Conservation (phyloP, 495 filamentous ascomycete species). For the Neurospora pannonica region DNA sequence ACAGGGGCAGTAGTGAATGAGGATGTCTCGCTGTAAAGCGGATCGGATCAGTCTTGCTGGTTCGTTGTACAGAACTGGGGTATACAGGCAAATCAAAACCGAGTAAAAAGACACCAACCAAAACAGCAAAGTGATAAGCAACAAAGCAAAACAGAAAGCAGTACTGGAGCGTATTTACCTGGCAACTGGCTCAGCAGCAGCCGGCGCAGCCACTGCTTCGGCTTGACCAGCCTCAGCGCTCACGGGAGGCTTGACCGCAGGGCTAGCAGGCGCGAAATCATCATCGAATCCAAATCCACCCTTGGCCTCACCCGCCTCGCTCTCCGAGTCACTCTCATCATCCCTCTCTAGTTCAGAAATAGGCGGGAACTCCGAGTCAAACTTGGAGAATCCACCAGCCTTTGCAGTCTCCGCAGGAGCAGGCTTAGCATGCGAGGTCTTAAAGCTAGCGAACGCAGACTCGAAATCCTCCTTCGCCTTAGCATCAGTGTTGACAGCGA, state of each 20-base stretch:
- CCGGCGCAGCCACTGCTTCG: constrained; percentile 1
- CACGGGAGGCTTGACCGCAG: constrained; percentile 33
- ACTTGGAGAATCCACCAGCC: constrained; percentile 33
- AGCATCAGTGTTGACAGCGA: constrained; percentile 41
- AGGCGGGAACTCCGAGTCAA: constrained; percentile 75
- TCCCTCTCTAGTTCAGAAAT: constrained; percentile 78
- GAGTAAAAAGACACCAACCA: not conserved
- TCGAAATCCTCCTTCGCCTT: constrained; percentile 69
- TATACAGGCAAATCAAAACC: constrained; percentile 1
- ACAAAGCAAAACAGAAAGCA: not conserved
- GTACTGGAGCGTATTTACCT: constrained; percentile 13
- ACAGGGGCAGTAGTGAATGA: not conserved
- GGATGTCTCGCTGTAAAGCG: constrained; percentile 15
- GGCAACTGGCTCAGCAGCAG: constrained; percentile 10
- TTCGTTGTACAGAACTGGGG: not conserved
- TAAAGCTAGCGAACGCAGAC: constrained; percentile 58
- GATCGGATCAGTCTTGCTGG: not conserved
- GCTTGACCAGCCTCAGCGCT: constrained; percentile 12
- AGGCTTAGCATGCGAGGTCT: constrained; percentile 21
- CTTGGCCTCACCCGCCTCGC: constrained; percentile 64
- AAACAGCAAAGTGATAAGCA: not conserved
- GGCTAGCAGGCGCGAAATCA: constrained; percentile 70
- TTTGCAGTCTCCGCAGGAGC: constrained; percentile 22
- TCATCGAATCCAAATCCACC: constrained; percentile 95
- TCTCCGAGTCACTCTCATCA: constrained; percentile 60